phyloP scores from a whole-genome alignment of 2,329 filamentous ascomycete species.

The Periglandula ipomoeae region DNA sequence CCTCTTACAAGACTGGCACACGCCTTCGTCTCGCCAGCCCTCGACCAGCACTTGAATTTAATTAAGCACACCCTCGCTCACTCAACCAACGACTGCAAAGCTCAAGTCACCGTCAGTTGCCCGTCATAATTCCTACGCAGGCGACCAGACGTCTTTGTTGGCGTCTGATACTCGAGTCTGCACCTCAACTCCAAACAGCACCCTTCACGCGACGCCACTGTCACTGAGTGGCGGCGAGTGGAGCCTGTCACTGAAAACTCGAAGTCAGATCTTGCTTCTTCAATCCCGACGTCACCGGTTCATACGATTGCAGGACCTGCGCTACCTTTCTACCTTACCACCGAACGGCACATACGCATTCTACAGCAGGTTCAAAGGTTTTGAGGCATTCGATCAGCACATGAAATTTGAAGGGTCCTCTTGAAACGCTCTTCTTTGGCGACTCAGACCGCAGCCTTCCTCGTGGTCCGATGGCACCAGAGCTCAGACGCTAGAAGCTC shows the following conservation, averaged over 20 bases:
- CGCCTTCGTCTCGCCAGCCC: background rate
- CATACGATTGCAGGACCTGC: background rate
- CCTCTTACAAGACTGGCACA: background rate
- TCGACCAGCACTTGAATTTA: no score
- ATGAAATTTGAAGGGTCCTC: background rate
- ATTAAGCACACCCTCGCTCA: background rate
- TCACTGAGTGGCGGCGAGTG: background rate
- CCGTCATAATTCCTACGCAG: background rate
- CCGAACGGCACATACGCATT: background rate
- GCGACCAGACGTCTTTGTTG: background rate
- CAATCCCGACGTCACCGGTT: constrained; percentile 1
- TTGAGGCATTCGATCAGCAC: background rate
- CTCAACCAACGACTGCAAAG: background rate
- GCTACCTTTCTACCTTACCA: background rate
- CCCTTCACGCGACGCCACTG: background rate
- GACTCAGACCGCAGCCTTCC: background rate
- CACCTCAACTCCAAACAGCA: no score
- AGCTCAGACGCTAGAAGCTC: background rate
- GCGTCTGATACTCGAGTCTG: no score
- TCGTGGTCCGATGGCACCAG: background rate
- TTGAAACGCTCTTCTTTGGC: background rate
- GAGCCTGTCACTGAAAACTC: background rate
- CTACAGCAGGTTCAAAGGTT: background rate
- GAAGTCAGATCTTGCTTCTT: background rate
- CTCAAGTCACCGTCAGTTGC: background rate